phyloP scores from a whole-genome alignment of 352 stramenopile genomes.

The Pythium brachiatum region DNA sequence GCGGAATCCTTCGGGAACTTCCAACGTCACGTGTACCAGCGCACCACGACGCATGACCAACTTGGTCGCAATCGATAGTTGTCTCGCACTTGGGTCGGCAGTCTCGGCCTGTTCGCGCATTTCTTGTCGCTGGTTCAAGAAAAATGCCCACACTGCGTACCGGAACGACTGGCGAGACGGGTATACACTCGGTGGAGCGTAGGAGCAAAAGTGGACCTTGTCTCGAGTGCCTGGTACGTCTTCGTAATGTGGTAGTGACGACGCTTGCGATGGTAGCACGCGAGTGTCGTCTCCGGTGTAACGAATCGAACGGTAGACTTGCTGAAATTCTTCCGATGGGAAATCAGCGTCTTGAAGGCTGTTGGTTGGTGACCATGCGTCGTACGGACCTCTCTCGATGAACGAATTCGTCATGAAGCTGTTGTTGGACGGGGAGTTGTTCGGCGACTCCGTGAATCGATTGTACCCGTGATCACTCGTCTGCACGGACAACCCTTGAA shows the following conservation, averaged over 20 bases:
- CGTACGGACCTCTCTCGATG: conserved; percentile 32
- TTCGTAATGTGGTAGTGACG: conserved; percentile 37
- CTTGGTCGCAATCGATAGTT: conserved; percentile 64
- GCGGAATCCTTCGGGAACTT: conserved; percentile 56
- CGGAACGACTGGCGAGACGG: conserved; percentile 62
- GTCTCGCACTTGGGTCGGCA: conserved; percentile 32
- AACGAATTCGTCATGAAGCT: conserved; percentile 32
- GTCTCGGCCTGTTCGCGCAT: conserved; percentile 56
- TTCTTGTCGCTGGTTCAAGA: conserved; percentile 63
- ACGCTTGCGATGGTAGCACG: conserved; percentile 15
- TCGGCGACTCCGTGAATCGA: conserved; percentile 43
- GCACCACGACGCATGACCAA: conserved; percentile 68
- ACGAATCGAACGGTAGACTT: conserved; percentile 73
- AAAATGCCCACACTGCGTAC: conserved; percentile 74
- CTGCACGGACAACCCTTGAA: background rate
- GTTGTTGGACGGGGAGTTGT: conserved; percentile 29
- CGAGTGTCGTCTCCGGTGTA: conserved; percentile 27
- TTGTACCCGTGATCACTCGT: conserved; percentile 32
- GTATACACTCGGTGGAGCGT: conserved; percentile 55
- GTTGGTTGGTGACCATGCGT: conserved; percentile 52
- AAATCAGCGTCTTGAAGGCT: conserved; percentile 58
- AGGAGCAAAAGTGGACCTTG: conserved; percentile 77
- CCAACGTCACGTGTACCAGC: conserved; percentile 71
- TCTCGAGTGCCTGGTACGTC: conserved; percentile 47
- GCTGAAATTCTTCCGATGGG: conserved; percentile 66